Evolutionary conservation across 1,284 basidiomycete genomes (phyloP).

Genomic region (Hemileia vastatrix): DNA sequence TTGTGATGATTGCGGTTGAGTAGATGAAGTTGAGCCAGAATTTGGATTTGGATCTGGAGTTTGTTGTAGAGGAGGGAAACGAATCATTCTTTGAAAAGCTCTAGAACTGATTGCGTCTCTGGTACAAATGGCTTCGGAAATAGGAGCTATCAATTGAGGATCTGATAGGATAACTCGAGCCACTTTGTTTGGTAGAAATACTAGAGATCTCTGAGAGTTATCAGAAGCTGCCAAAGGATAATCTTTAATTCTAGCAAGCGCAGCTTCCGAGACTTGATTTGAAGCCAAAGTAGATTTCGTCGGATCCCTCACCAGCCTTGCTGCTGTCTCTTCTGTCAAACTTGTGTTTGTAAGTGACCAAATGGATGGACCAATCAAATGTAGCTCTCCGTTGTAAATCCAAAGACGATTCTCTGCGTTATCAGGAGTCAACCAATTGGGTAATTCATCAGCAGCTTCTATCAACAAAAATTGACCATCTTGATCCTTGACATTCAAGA

Average conservation of each 20-base stretch:
- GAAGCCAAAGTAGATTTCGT: background rate
- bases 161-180: no score
- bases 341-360: background rate
- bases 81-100: no score
- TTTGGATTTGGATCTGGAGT: no score
- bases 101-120: no score
- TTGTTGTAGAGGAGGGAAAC: no score
- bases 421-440: constrained; percentile 79
- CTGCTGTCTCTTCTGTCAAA: background rate
- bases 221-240: background rate
- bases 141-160: no score
- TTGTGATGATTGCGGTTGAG: no score
- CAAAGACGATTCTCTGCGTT: constrained; percentile 92
- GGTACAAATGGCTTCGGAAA: no score
- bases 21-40: no score
- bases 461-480: constrained; percentile 96
- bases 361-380: constrained; percentile 51
- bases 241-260: background rate
- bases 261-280: background rate
- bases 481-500: constrained; percentile 60
- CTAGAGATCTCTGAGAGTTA: background rate
- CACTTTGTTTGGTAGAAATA: background rate
- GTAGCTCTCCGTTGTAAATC: constrained; percentile 70
- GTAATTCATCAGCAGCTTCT: constrained; percentile 83
- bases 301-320: background rate